A percentile compares a stretch with the other conserved stretches of the same genome.
phyloP scores from a whole-genome alignment of 2,329 filamentous ascomycete species.

The Fusarium citri region DNA sequence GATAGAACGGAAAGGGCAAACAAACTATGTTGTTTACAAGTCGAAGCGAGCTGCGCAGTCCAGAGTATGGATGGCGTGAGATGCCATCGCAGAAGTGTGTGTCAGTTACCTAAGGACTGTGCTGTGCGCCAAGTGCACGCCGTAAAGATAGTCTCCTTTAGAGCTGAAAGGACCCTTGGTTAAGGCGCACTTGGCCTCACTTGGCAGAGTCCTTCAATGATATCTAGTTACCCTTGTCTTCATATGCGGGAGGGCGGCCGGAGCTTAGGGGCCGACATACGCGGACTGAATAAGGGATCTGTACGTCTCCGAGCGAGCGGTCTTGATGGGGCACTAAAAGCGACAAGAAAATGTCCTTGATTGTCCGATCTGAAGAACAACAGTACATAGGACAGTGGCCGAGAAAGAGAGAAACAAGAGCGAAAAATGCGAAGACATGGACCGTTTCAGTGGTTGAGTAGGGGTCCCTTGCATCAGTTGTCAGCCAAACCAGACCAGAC shows the following conservation, averaged over 20 bases:
- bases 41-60: constrained; percentile 34
- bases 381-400: neutral
- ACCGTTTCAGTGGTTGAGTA: constrained; percentile 4
- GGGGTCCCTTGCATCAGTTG: constrained; percentile 8
- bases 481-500: constrained; percentile 7
- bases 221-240: constrained; percentile 26
- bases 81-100: constrained; percentile 44
- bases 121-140: constrained; percentile 37
- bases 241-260: constrained; percentile 21
- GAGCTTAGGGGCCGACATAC: constrained; percentile 26
- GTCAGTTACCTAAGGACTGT: constrained; percentile 39
- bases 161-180: constrained; percentile 32
- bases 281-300: constrained; percentile 15
- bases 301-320: neutral
- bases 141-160: constrained; percentile 32
- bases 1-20: neutral
- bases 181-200: constrained; percentile 23
- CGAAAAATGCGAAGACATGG: neutral
- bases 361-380: neutral
- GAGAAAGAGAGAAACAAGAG: neutral
- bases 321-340: neutral
- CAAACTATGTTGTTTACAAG: constrained; percentile 29
- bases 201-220: constrained; percentile 36
- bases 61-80: constrained; percentile 29
- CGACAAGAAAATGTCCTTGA: constrained; percentile 1